A percentile compares a stretch with the other conserved stretches of the same genome.
Conservation (phyloP, 1,284 basidiomycete species). For the Wolfiporia cocos region DNA sequence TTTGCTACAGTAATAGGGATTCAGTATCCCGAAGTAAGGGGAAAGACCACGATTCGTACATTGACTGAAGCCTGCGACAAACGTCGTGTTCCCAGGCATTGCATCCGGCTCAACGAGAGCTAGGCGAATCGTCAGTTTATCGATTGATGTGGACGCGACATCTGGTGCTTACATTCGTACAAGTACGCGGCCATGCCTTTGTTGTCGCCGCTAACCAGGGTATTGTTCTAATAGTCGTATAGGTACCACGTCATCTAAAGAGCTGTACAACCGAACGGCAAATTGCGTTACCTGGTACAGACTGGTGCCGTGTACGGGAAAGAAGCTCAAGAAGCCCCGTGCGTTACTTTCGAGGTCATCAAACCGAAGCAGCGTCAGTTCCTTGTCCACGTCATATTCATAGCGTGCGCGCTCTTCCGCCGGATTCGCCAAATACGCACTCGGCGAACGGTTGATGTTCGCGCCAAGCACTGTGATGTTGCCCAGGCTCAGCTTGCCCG, state of each 20-base stretch:
- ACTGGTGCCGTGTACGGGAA: slow-evolving; percentile 77
- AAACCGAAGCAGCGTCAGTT: slow-evolving; percentile 60
- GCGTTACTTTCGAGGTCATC: slow-evolving; percentile 50
- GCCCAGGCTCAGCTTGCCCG: slow-evolving; percentile 56
- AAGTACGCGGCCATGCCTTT: slow-evolving; percentile 80
- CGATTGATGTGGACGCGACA: not conserved
- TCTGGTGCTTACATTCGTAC: slow-evolving; percentile 50
- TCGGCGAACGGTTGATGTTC: slow-evolving; percentile 72
- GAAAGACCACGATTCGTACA: slow-evolving; percentile 32
- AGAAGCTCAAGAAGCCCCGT: slow-evolving; percentile 70
- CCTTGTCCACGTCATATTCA: slow-evolving; percentile 67
- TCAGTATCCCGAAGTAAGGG: not conserved
- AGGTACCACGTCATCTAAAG: not conserved
- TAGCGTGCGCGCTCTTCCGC: slow-evolving; percentile 60
- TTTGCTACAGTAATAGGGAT: slow-evolving; percentile 40
- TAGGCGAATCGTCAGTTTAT: slow-evolving; percentile 18
- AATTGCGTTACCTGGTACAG: slow-evolving; percentile 51
- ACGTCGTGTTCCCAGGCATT: slow-evolving; percentile 64
- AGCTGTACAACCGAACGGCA: not conserved
- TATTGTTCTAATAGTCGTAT: slow-evolving; percentile 65
- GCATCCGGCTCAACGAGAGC: slow-evolving; percentile 55
- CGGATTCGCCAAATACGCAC: slow-evolving; percentile 70
- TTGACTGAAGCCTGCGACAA: slow-evolving; percentile 74
- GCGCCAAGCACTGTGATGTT: slow-evolving; percentile 63
- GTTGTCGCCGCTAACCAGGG: slow-evolving; percentile 70